These are phyloP conservation scores for Fomes fomentarius DNA, from an alignment of 1,284 basidiomycete species.

Conservation along the genomic window DNA sequence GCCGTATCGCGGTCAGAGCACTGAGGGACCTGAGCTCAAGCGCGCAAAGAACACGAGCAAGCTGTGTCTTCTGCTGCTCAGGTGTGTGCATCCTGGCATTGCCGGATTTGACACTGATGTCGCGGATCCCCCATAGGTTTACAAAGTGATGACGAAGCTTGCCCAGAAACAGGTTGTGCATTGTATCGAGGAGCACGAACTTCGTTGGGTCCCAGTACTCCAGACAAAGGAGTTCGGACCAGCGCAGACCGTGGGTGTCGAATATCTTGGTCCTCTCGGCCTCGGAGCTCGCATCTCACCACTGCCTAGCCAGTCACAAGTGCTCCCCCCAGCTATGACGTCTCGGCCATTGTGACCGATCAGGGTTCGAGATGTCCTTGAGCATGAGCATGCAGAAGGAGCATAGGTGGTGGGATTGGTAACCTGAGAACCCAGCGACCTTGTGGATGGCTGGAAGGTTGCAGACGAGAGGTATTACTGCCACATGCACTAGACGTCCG, in stretches of 20 bases:
- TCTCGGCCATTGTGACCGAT: conserved; percentile 13
- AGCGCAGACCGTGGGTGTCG: conserved; percentile 35
- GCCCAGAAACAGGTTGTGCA: conserved; percentile 17
- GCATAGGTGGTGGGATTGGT: conserved; percentile 18
- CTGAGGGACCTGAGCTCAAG: too few relatives aligned
- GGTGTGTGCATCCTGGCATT: not conserved
- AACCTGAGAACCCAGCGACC: conserved; percentile 11
- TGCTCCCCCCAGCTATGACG: conserved; percentile 7
- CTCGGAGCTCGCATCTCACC: conserved; percentile 31
- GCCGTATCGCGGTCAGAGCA: not conserved
- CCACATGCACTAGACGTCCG: conserved; percentile 9
- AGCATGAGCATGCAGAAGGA: conserved; percentile 12
- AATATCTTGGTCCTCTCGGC: conserved; percentile 26
- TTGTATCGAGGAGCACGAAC: conserved; percentile 20
- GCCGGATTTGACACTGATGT: not conserved
- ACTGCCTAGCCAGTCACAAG: conserved; percentile 23
- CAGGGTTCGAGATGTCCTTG: conserved; percentile 7
- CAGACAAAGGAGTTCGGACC: conserved; percentile 39
- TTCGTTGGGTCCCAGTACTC: conserved; percentile 42
- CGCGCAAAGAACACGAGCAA: too few relatives aligned
- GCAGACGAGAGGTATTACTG: conserved; percentile 11
- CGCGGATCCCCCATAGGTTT: conserved; percentile 4
- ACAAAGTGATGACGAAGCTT: conserved; percentile 7
- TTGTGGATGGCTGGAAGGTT: conserved; percentile 15
- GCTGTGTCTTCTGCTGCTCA: not conserved